Conservation (phyloP, 306 rosid genomes). For the Acmispon strigosus region DNA sequence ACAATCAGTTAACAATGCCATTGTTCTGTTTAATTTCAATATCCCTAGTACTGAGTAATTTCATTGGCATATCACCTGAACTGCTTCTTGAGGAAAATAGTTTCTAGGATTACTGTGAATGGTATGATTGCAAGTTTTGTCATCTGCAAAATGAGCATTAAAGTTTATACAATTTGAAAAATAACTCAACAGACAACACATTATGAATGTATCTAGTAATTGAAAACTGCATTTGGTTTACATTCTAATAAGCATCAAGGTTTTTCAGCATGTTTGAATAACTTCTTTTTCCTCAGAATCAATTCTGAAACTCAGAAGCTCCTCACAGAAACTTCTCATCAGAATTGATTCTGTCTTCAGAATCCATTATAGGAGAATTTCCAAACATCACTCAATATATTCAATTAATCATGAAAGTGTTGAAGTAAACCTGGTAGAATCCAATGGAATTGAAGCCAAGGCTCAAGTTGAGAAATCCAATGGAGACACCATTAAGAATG, state of each 20-base stretch:
- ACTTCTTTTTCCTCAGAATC: no score
- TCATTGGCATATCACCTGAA: conserved; percentile 57
- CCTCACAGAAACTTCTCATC: no score
- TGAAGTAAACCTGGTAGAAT: conserved; percentile 76
- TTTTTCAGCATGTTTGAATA: no score
- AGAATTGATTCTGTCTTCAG: no score
- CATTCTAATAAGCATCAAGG: neutral
- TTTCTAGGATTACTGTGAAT: conserved; percentile 84
- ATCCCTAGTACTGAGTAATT: neutral
- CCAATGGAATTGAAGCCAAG: conserved; percentile 95
- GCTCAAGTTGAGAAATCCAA: conserved; percentile 94
- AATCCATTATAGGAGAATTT: no score
- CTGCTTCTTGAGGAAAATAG: conserved; percentile 70
- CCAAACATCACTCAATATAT: no score
- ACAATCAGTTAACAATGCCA: neutral
- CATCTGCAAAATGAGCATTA: conserved; percentile 52
- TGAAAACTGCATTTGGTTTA: neutral
- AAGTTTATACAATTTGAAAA: neutral
- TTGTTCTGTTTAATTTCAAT: neutral
- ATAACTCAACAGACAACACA: neutral
- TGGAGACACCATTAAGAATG: conserved; percentile 81
- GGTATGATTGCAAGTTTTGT: conserved; percentile 99
- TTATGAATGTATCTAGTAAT: neutral
- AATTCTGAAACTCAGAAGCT: no score
- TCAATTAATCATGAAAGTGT: neutral